These are phyloP conservation scores for Aspergillus udagawae DNA, from an alignment of 2,329 filamentous ascomycete genomes.

Conservation along the genomic window DNA sequence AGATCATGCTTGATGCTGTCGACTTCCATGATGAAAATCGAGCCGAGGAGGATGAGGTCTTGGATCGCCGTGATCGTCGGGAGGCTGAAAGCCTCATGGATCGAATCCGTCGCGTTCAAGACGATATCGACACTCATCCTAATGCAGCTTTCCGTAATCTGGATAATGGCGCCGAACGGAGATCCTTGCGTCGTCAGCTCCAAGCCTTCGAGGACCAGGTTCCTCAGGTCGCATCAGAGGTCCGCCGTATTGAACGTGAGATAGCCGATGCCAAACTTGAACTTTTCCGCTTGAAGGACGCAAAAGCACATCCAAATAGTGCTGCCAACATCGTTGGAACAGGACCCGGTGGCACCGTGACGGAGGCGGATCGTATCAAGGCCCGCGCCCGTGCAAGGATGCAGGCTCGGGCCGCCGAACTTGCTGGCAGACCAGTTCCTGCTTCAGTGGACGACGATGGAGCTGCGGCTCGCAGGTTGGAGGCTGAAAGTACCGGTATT, in stretches of 20 bases:
- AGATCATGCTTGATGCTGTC: conserved; percentile 90
- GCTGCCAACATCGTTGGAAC: conserved; percentile 82
- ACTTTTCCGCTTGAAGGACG: conserved; percentile 88
- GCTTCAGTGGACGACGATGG: conserved; percentile 66
- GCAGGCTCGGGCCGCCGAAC: conserved; percentile 90
- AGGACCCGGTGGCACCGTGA: conserved; percentile 83
- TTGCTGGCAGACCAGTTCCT: conserved; percentile 77
- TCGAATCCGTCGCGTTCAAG: conserved; percentile 83
- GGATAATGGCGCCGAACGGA: conserved; percentile 83
- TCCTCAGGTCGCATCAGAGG: conserved; percentile 86
- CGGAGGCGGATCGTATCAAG: conserved; percentile 90
- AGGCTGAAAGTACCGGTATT: conserved; percentile 79
- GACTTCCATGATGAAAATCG: conserved; percentile 92
- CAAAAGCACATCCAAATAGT: conserved; percentile 82
- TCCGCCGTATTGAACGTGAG: conserved; percentile 82
- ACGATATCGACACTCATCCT: conserved; percentile 90
- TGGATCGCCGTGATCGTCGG: conserved; percentile 83
- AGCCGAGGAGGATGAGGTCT: conserved; percentile 82
- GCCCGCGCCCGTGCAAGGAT: conserved; percentile 96
- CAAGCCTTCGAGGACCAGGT: conserved; percentile 85
- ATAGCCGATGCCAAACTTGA: conserved; percentile 91
- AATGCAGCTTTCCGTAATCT: conserved; percentile 65
- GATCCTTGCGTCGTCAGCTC: conserved; percentile 81
- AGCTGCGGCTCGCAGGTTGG: conserved; percentile 77
- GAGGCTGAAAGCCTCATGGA: conserved; percentile 94